Conservation (phyloP, 768 basidiomycete species). For the Arthromyces matolae region DNA sequence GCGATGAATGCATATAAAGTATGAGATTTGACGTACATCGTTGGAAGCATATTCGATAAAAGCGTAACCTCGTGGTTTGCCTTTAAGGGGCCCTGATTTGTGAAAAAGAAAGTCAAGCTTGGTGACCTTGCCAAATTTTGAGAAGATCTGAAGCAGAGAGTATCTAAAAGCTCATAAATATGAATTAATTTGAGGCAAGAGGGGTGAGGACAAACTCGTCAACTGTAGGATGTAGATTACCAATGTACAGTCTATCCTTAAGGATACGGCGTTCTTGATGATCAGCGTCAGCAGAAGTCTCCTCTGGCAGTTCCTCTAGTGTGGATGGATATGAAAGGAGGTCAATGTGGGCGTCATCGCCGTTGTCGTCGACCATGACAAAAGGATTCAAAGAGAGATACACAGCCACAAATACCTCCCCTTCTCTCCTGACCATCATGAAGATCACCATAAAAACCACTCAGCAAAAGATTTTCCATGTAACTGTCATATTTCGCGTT, state of each 20-base stretch:
- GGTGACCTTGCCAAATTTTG: conserved; percentile 88
- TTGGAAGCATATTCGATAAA: conserved; percentile 82
- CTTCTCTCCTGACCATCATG: conserved; percentile 43
- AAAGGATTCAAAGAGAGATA: not conserved
- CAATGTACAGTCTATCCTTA: conserved; percentile 83
- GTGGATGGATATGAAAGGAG: conserved; percentile 23
- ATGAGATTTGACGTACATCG: conserved; percentile 58
- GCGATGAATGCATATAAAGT: conserved; percentile 24
- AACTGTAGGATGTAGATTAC: conserved; percentile 82
- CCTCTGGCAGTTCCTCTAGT: conserved; percentile 12
- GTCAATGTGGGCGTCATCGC: conserved; percentile 8
- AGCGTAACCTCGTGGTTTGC: conserved; percentile 93
- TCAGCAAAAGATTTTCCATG: conserved; percentile 87
- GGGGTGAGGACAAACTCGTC: conserved; percentile 71
- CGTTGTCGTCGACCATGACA: too few relatives aligned
- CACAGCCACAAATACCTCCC: conserved; percentile 11
- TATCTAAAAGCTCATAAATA: conserved; percentile 46
- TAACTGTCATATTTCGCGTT: conserved; percentile 27
- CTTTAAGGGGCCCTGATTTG: conserved; percentile 83
- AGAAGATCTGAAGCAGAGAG: conserved; percentile 83
- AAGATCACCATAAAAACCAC: conserved; percentile 95
- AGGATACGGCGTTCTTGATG: conserved; percentile 37
- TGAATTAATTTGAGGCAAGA: not conserved
- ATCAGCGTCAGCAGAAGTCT: conserved; percentile 18
- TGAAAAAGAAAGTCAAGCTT: conserved; percentile 96